Evolutionary conservation across 1,139 yeast genomes (phyloP).

Genomic region (Kodamaea derodonti): DNA sequence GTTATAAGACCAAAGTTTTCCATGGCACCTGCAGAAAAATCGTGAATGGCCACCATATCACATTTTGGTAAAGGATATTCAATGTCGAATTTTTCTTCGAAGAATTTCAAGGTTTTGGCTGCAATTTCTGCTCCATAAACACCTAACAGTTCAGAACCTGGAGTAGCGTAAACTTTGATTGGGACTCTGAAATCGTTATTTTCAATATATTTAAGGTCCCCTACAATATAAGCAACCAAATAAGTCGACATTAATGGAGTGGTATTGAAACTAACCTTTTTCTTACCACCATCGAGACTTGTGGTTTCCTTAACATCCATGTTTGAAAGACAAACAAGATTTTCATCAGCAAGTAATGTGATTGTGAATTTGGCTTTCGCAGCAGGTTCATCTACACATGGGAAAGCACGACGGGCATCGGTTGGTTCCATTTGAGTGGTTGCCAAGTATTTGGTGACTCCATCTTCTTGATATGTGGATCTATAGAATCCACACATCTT

Average conservation of each 20-base stretch:
- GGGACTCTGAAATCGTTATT: conserved; percentile 34
- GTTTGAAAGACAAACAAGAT: conserved; percentile 69
- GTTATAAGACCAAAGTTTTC: conserved; percentile 59
- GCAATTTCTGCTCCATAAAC: conserved; percentile 49
- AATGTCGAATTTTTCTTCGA: conserved; percentile 49
- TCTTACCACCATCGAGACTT: conserved; percentile 41
- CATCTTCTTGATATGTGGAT: conserved; percentile 64
- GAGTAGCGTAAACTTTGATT: conserved; percentile 52
- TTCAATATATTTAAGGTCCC: conserved; percentile 32
- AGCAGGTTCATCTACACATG: conserved; percentile 78
- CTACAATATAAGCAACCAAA: conserved; percentile 28
- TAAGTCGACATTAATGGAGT: conserved; percentile 19
- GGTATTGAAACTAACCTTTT: conserved; percentile 42
- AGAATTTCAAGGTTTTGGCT: conserved; percentile 49
- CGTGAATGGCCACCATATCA: conserved; percentile 55
- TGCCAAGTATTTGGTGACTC: conserved; percentile 60
- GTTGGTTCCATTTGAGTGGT: conserved; percentile 87
- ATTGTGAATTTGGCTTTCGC: conserved; percentile 72
- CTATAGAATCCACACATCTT: conserved; percentile 79
- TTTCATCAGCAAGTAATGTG: conserved; percentile 54
- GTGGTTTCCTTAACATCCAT: conserved; percentile 64
- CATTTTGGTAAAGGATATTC: conserved; percentile 59
- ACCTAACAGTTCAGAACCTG: conserved; percentile 50
- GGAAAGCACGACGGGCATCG: conserved; percentile 81
- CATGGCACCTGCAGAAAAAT: conserved; percentile 60